Evolutionary conservation across 768 basidiomycete species (phyloP), one percentile per base, ranked within the genome.

Genomic region (Hygrocybe punicea): DNA sequence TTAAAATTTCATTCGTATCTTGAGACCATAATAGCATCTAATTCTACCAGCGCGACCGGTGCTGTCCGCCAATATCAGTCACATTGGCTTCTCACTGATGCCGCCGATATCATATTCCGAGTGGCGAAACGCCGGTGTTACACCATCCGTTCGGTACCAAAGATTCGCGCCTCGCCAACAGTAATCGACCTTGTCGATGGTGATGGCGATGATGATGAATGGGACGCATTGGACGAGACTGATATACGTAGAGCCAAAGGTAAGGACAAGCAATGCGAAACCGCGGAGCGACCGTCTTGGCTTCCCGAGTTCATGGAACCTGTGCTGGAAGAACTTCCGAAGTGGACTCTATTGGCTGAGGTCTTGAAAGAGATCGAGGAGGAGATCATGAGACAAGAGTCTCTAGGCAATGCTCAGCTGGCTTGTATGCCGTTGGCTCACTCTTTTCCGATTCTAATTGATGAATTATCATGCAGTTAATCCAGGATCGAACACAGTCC

Each of bases 21-120:
- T 44, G 95, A 98, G 69, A 90, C 89, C 2, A 80, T 98, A 51
- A 80, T 89, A 39, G 84, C 82, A 1, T 84, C 87, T 3, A 78
- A 77, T 57, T 75, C 75, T 2, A 67, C 68, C 1, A 76, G 75
- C 6, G 65, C 70, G 0, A 71, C 79, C 3, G 88, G 89, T 9
- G 74, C 73, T 16, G 66, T 77, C 14, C 82, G 83, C 53, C 82
- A 85, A 59, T 80, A 93, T 60, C 86, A 86, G 56, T 87, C 86
- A 3, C 90, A 88, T 3, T 93, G 93, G 97, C 84, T 98, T 71
- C 83, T 93, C 54, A 94, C 91, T 6, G 93, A 97, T 60, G 87
- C 93, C 0, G 95, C 95, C 9, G 85, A 95, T 63, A 78, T 84
- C 25, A 89, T 99, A 33, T 91, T 98, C 67, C 81, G 83, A 60